Evolutionary conservation across 305 asterid genomes (phyloP).

Genomic region (Fraxinus albicans): DNA sequence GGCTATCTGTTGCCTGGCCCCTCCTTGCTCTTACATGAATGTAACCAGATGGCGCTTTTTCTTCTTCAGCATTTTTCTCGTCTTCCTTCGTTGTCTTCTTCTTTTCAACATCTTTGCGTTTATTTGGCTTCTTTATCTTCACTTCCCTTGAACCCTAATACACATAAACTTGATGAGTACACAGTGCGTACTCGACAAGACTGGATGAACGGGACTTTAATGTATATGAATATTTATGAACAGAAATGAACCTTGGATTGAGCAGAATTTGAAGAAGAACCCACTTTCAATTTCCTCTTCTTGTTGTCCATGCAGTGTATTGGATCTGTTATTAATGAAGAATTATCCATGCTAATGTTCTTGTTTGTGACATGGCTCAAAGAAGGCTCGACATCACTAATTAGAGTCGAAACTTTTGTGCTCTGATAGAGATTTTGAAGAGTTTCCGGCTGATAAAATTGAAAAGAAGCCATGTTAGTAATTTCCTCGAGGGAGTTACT

Average conservation of each 20-base stretch:
- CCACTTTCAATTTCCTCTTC: conserved; percentile 39
- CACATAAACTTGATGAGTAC: neutral
- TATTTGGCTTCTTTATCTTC: conserved; percentile 30
- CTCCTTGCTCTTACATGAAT: conserved; percentile 90
- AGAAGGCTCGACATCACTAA: conserved; percentile 22
- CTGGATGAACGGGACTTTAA: neutral
- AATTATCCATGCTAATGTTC: conserved; percentile 34
- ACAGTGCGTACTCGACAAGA: neutral
- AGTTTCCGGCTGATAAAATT: conserved; percentile 33
- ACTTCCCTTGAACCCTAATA: conserved; percentile 18
- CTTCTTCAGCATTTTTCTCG: conserved; percentile 18
- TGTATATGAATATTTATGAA: neutral
- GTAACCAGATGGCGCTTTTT: conserved; percentile 50
- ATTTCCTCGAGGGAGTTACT: conserved; percentile 32
- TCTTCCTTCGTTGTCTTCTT: conserved; percentile 20
- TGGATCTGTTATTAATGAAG: conserved; percentile 50
- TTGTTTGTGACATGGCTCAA: conserved; percentile 25
- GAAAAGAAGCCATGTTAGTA: conserved; percentile 22
- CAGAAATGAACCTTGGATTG: conserved; percentile 46
- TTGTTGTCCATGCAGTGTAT: conserved; percentile 29
- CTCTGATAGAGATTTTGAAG: conserved; percentile 22
- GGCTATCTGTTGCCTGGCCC: conserved; percentile 94
- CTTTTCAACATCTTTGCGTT: conserved; percentile 23
- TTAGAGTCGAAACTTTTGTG: conserved; percentile 5
- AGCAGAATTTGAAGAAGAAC: conserved; percentile 41